Evolutionary conservation across 495 filamentous ascomycete species (phyloP), one percentile per base, ranked within the genome.

Genomic region (Evansstolkia leycettana): DNA sequence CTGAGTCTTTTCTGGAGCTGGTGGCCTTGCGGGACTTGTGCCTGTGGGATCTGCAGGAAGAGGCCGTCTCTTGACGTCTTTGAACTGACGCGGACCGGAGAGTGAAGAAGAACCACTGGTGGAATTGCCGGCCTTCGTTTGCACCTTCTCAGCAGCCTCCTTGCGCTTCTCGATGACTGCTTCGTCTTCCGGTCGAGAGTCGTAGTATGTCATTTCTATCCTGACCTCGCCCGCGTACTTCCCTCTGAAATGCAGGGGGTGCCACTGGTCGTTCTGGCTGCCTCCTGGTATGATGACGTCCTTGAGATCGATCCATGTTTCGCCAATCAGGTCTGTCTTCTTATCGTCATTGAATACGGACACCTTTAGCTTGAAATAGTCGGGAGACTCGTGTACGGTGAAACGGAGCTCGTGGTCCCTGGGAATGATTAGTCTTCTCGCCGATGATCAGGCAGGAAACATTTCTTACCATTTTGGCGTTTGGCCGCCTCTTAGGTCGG

Each of bases 391-490:
- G 64, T 94, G 88, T 28, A 99, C 90, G 28, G 73, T 84, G 47
- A 94, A 99, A 29, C 92, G 84, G 20, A 99, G 72, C 57, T 99
- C 90, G 51, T 95, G 85, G 52, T 99, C 90, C 90, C 90, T 98
- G 50, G 10, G 34, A 19, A 23, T 5, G 20, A 23, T 23, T 23
- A 23, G 20, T 23, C 4, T 23, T n/a, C n/a, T n/a, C n/a, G n/a
- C n/a, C n/a, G n/a, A n/a, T n/a, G n/a, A n/a, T n/a, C n/a, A n/a
- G n/a, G n/a, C n/a, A n/a, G n/a, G n/a, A n/a, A 23, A 9, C 20
- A 5, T 23, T 9, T 23, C 78, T 49, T 74, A 90, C 90, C 90
- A 99, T 74, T 71, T 78, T 7, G 90, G 90, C 18, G 89, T 96
- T 60, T 99, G 90, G 28, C 90, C 90, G 39, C 90, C 90, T 50